Evolutionary conservation across 805 yeast genomes (phyloP).

Genomic region (Yarrowia bubula): DNA sequence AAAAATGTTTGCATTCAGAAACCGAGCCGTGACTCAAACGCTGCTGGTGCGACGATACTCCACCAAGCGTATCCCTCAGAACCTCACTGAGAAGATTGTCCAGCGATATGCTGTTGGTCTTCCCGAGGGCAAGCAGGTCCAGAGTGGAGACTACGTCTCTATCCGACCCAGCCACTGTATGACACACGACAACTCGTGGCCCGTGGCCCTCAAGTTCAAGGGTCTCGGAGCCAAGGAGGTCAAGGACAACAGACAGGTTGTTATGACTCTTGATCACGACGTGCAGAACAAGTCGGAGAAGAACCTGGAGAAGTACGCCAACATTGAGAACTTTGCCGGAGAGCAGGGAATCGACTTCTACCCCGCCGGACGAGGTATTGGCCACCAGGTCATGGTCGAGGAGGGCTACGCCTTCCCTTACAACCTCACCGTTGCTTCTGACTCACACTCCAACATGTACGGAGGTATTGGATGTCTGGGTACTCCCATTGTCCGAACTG

Average conservation of each 20-base stretch:
- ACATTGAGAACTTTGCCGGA: constrained; percentile 85
- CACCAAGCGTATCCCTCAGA: constrained; percentile 50
- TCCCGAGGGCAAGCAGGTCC: constrained; percentile 70
- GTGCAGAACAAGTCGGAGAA: constrained; percentile 91
- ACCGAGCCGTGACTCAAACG: constrained; percentile 2
- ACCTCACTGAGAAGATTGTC: constrained; percentile 91
- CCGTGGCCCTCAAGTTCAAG: constrained; percentile 94
- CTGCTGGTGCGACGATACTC: constrained; percentile 17
- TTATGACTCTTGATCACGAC: constrained; percentile 95
- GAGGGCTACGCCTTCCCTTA: constrained; percentile 98
- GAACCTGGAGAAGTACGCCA: constrained; percentile 80
- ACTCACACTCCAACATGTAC: constrained; percentile 95
- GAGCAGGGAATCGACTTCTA: constrained; percentile 93
- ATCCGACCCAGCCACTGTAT: constrained; percentile 95
- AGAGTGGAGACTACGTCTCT: constrained; percentile 90
- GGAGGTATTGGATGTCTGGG: constrained; percentile 97
- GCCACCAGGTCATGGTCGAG: constrained; percentile 98
- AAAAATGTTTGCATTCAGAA: constrained; percentile 23
- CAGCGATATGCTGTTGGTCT: constrained; percentile 89
- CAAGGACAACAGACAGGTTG: constrained; percentile 84
- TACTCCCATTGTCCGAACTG: constrained; percentile 97
- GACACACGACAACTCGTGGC: constrained; percentile 99
- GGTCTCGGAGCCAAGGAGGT: constrained; percentile 88
- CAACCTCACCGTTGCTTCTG: constrained; percentile 92
- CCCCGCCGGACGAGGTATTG: constrained; percentile 99